A percentile compares a stretch with the other conserved stretches of the same genome.
Evolutionary conservation across 345 rosid species (phyloP).

Genomic region (Citrus medica): DNA sequence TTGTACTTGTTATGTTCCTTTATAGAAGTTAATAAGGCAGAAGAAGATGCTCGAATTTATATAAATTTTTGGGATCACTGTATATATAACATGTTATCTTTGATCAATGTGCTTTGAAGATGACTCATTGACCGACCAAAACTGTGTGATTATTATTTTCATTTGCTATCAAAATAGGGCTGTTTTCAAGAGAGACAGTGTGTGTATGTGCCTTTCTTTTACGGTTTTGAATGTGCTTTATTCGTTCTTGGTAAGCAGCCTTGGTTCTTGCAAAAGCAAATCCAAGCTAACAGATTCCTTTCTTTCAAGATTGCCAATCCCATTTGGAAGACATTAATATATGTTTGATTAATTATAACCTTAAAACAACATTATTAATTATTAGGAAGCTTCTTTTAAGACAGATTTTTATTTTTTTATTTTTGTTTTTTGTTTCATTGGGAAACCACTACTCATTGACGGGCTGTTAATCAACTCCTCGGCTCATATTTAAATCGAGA

Average conservation of each 20-base stretch:
- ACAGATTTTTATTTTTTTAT: not conserved
- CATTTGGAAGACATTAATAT: not conserved
- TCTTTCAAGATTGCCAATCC: slow-evolving; percentile 51
- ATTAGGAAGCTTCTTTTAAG: not conserved
- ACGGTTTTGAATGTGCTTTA: slow-evolving; percentile 61
- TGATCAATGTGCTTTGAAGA: slow-evolving; percentile 17
- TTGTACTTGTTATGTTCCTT: not conserved
- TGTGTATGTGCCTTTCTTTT: slow-evolving; percentile 1
- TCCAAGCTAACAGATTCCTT: slow-evolving; percentile 54
- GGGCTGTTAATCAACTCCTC: too few species aligned
- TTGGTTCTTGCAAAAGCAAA: slow-evolving; percentile 67
- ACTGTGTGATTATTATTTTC: not conserved
- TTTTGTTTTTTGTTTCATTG: too few species aligned
- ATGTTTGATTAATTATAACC: not conserved
- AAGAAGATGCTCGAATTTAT: slow-evolving; percentile 1
- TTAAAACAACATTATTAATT: not conserved
- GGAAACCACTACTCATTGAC: too few species aligned
- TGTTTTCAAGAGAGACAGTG: slow-evolving; percentile 13
- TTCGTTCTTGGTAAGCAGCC: slow-evolving; percentile 55
- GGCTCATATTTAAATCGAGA: too few species aligned
- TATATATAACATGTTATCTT: not conserved
- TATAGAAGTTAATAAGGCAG: not conserved
- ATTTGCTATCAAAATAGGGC: not conserved
- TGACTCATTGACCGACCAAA: slow-evolving; percentile 23
- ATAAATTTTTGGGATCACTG: slow-evolving; percentile 20